Evolutionary conservation across 2,329 filamentous ascomycete genomes (phyloP), one percentile per base, ranked within the genome.

Genomic region (Rutstroemia sp.): DNA sequence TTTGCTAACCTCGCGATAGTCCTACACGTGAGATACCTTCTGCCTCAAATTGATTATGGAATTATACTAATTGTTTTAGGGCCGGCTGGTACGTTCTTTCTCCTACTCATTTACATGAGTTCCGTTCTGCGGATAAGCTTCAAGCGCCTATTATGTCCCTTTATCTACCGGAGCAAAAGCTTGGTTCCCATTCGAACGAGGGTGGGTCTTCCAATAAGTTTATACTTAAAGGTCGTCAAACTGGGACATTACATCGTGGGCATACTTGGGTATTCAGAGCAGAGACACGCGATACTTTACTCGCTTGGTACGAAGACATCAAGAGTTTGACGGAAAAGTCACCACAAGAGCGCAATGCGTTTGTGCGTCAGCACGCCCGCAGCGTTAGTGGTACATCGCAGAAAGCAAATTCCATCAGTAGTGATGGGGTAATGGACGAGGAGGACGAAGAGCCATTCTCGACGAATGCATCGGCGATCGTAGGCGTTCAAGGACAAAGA

Each of bases 31-130:
- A 55, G 52, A 37, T 17, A 50, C 14, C n/a, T 14, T 25, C 2
- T 38, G 27, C 12, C 34, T 14, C 27, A 39, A 42, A 9, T 14
- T n/a, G 5, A 6, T 3, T 19, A 8, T 12, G 10, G 6, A 23
- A 16, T 44, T 37, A n/a, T 55, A 27, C 52, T 55, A 50, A 55
- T 55, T 25, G 25, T 37, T 37, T 38, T 50, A 55, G 52, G 39
- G 23, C 52, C 16, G 52, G 52, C 46, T 55, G 89, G 89, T 96
- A 96, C 72, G 91, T 97, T 48, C 77, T 99, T 64, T 96, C 94
- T 65, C 89, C 94, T 16, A 97, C 94, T 56, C 94, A 99, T 73
- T 80, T 99, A 21, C 94, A 99, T 75, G 94, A 99, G 73, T 99
- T 97, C 81, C 96, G 96, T 71, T 96, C 91, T n/a, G 90, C 91